phyloP scores from a whole-genome alignment of 495 filamentous ascomycete genomes.

The Daldinia vernicosa region DNA sequence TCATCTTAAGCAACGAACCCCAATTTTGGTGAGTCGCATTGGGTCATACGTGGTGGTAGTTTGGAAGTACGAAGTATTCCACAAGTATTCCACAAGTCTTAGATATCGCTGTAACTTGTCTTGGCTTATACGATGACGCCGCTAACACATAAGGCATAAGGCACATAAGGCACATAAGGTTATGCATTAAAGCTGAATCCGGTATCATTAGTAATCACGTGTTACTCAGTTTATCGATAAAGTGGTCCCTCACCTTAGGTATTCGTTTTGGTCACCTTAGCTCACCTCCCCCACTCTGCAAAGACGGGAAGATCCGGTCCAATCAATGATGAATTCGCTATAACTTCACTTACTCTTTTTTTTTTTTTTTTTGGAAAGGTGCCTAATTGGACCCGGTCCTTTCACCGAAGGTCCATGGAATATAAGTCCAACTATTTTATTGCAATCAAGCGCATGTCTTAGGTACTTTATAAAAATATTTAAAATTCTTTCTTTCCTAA shows the following conservation, averaged over 20 bases:
- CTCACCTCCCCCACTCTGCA: slow-evolving; percentile 17
- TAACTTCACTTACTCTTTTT: slow-evolving; percentile 18
- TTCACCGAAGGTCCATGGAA: neutral
- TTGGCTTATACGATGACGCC: neutral
- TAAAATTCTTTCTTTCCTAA: neutral
- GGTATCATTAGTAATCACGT: slow-evolving; percentile 7
- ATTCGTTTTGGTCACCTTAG: neutral
- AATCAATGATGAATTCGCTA: slow-evolving; percentile 8
- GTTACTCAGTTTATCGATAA: slow-evolving; percentile 25
- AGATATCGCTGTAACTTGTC: neutral
- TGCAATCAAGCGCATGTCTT: neutral
- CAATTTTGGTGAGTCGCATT: slow-evolving; percentile 21
- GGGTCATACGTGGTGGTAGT: neutral
- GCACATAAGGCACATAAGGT: too few species aligned
- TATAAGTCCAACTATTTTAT: neutral
- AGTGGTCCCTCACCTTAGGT: slow-evolving; percentile 4
- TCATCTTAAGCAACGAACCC: slow-evolving; percentile 49
- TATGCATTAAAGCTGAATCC: slow-evolving; percentile 5
- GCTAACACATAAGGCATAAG: neutral
- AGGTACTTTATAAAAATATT: neutral
- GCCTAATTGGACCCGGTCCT: neutral
- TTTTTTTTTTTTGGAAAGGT: slow-evolving; percentile 5
- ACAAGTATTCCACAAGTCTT: neutral
- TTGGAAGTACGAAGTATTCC: slow-evolving; percentile 1
- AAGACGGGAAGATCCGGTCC: slow-evolving; percentile 26